Evolutionary conservation across 305 asterid genomes (phyloP).

Genomic region (Petunia hybrid): DNA sequence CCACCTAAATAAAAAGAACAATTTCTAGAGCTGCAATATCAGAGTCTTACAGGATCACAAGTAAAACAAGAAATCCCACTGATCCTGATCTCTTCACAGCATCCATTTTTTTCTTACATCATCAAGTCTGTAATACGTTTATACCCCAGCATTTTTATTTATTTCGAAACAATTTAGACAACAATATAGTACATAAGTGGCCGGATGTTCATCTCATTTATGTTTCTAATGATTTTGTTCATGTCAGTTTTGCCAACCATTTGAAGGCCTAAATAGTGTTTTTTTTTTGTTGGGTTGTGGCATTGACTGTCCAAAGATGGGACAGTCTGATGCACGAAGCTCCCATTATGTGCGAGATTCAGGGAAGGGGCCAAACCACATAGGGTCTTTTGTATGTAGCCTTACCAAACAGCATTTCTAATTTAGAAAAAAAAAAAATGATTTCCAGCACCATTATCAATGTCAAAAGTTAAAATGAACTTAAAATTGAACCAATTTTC

Average conservation of each 20-base stretch:
- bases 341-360: not conserved
- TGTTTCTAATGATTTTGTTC: not conserved
- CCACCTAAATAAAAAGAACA: not conserved
- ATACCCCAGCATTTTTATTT: not conserved
- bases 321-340: not conserved
- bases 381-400: not conserved
- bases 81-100: not conserved
- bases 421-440: not conserved
- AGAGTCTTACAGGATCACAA: not conserved
- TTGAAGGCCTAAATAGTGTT: not conserved
- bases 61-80: not conserved
- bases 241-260: slow-evolving; percentile 1
- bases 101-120: not conserved
- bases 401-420: not conserved
- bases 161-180: not conserved
- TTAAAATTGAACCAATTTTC: slow-evolving; percentile 7
- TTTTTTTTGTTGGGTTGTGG: not conserved
- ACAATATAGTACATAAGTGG: not conserved
- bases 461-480: not conserved
- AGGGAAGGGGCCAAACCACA: slow-evolving; percentile 7
- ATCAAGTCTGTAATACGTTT: not conserved
- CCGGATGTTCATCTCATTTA: not conserved
- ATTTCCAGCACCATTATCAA: not conserved
- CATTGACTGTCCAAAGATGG: slow-evolving; percentile 12
- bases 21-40: too few relatives aligned